Evolutionary conservation across 2,329 filamentous ascomycete genomes (phyloP).

Genomic region (Neonectria punicea): DNA sequence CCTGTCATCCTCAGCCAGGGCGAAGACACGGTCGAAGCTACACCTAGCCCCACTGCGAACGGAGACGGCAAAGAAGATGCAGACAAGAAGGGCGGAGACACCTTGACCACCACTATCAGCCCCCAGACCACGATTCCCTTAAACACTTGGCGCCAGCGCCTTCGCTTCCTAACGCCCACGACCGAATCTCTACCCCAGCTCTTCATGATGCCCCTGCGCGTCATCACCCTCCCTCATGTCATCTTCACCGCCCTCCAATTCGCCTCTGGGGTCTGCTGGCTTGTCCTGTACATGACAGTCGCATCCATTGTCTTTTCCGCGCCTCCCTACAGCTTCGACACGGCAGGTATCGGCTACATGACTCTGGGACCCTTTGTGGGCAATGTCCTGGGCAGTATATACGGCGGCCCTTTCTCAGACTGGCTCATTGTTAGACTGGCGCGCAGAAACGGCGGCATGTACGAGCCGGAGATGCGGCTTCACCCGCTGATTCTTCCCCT

Average conservation of each 20-base stretch:
- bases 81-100: neutral
- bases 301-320: slow-evolving; percentile 49
- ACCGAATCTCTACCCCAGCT: slow-evolving; percentile 29
- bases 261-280: slow-evolving; percentile 43
- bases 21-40: neutral
- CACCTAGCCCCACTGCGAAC: neutral
- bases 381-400: slow-evolving; percentile 51
- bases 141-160: slow-evolving; percentile 33
- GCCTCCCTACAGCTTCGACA: slow-evolving; percentile 46
- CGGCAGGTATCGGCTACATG: slow-evolving; percentile 44
- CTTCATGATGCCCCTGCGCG: slow-evolving; percentile 33
- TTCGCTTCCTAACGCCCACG: slow-evolving; percentile 34
- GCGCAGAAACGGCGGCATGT: slow-evolving; percentile 52
- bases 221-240: slow-evolving; percentile 51
- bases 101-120: neutral
- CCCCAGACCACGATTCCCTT: slow-evolving; percentile 20
- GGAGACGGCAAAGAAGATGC: neutral
- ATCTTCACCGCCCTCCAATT: slow-evolving; percentile 53
- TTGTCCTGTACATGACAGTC: slow-evolving; percentile 41
- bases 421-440: slow-evolving; percentile 51
- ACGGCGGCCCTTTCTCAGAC: slow-evolving; percentile 53
- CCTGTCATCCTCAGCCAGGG: slow-evolving; percentile 26
- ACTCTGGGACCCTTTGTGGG: slow-evolving; percentile 49
- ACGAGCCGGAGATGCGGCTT: slow-evolving; percentile 58
- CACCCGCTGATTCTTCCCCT: slow-evolving; percentile 46